A percentile compares a stretch with the other conserved stretches of the same genome.
Conservation (phyloP, 345 rosid genomes). For the Pistacia atlantica region DNA sequence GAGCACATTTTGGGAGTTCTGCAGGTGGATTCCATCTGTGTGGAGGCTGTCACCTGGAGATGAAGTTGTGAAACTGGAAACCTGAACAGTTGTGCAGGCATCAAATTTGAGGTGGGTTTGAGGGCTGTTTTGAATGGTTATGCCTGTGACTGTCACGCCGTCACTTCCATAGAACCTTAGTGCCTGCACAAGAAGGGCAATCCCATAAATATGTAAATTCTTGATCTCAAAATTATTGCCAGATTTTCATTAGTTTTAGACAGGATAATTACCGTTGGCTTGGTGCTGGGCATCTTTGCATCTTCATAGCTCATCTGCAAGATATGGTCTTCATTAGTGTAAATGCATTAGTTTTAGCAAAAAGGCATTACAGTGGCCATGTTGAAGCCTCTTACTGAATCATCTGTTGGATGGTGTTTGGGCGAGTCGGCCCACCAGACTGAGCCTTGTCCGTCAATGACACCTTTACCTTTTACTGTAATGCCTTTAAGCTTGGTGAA, state of each 20-base stretch:
- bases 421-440: constrained; percentile 75
- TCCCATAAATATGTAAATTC: neutral
- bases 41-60: constrained; percentile 82
- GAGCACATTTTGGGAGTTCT: constrained; percentile 67
- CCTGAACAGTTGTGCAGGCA: constrained; percentile 59
- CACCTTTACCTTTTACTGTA: constrained; percentile 68
- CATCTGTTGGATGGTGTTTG: constrained; percentile 30
- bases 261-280: constrained; percentile 61
- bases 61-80: constrained; percentile 53
- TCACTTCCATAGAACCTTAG: constrained; percentile 82
- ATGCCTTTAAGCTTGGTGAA: constrained; percentile 63
- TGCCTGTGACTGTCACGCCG: constrained; percentile 65
- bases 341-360: neutral
- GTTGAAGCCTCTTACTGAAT: constrained; percentile 29
- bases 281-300: constrained; percentile 63
- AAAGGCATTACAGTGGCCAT: neutral
- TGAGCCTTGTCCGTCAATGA: constrained; percentile 82
- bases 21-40: constrained; percentile 89
- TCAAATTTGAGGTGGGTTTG: constrained; percentile 92
- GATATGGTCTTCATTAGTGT: neutral
- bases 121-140: constrained; percentile 88
- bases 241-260: neutral
- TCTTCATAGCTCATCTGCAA: constrained; percentile 40
- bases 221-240: neutral
- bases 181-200: constrained; percentile 48